phyloP scores from a whole-genome alignment of 352 stramenopile genomes.

The Globisporangium middletonii region DNA sequence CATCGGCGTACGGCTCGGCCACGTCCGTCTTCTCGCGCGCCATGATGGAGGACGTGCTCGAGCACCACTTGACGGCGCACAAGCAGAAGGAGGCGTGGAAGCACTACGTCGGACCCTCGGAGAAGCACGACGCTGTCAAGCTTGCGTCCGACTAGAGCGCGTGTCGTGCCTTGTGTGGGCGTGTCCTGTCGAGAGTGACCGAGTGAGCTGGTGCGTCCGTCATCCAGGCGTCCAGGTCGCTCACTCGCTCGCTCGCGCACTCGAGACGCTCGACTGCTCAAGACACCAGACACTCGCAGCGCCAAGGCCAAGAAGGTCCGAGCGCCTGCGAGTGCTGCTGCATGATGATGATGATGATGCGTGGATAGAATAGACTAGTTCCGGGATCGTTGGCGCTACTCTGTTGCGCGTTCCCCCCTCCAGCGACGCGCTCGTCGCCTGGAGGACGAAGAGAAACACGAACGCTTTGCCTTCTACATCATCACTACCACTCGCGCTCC shows the following conservation, averaged over 20 bases:
- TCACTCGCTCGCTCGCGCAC: neutral
- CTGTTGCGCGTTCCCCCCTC: constrained; percentile 28
- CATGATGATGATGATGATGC: constrained; percentile 8
- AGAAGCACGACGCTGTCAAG: constrained; percentile 46
- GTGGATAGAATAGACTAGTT: constrained; percentile 83
- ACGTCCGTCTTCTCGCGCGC: constrained; percentile 91
- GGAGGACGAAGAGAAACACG: neutral
- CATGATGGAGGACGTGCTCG: constrained; percentile 92
- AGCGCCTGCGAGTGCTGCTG: constrained; percentile 7
- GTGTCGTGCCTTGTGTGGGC: constrained; percentile 3
- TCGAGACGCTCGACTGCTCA: neutral
- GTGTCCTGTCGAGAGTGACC: neutral
- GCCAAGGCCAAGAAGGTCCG: neutral
- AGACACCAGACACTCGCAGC: neutral
- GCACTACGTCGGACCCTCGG: constrained; percentile 57
- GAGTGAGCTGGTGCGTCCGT: neutral
- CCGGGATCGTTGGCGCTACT: constrained; percentile 80
- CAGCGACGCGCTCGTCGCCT: neutral
- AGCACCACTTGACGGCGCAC: constrained; percentile 93
- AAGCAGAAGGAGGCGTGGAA: constrained; percentile 93
- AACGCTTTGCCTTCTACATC: neutral
- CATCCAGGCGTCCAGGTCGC: neutral
- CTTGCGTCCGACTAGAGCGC: constrained; percentile 39
- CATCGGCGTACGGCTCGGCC: constrained; percentile 94
- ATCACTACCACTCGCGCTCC: no score